These are phyloP conservation scores for Cutaneotrichosporon sp. DNA, from an alignment of 1,284 basidiomycete species.

Conservation along the genomic window DNA sequence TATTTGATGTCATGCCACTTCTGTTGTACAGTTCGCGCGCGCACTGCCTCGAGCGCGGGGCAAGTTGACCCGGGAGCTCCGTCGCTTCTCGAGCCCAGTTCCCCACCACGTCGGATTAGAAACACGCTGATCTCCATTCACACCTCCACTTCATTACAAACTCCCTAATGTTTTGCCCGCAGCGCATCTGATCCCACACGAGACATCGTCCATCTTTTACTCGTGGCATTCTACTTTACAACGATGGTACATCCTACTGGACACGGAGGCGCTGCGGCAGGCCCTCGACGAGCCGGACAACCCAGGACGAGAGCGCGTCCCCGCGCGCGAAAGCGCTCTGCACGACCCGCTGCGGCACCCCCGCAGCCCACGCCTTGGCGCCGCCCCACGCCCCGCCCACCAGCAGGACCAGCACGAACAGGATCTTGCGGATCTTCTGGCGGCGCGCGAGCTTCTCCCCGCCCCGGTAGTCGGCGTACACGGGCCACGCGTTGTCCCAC, in stretches of 20 bases:
- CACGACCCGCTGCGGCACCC: neutral
- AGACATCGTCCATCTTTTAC: neutral
- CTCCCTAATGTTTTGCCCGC: no score
- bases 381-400: conserved; percentile 3
- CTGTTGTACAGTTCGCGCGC: neutral
- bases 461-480: conserved; percentile 24
- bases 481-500: conserved; percentile 21
- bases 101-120: no score
- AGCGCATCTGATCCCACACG: no score
- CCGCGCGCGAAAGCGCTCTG: neutral
- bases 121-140: no score
- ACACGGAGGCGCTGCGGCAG: neutral
- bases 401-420: neutral
- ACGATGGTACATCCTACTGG: neutral
- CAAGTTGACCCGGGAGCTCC: no score
- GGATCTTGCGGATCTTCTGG: conserved; percentile 13
- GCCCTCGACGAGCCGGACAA: neutral
- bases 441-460: conserved; percentile 18
- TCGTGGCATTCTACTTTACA: neutral
- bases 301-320: neutral
- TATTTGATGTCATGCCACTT: neutral
- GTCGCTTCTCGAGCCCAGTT: no score
- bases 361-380: neutral
- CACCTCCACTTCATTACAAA: no score
- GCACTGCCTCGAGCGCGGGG: no score